phyloP scores from a whole-genome alignment of 1,139 yeast genomes.

The Geotrichum citri-aurantii region DNA sequence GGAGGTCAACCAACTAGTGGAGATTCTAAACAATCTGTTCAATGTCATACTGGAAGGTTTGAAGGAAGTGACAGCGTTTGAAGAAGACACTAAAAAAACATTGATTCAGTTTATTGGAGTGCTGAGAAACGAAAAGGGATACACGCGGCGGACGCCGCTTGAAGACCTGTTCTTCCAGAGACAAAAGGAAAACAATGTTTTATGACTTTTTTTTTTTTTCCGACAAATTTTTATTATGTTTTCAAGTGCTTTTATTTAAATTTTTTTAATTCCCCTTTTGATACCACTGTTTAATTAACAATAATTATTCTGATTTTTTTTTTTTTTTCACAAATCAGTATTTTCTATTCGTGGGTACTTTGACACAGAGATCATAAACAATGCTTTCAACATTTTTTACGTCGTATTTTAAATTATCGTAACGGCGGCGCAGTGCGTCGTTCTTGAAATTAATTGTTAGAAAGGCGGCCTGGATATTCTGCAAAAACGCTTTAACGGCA shows the following conservation, averaged over 20 bases:
- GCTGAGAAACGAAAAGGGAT: slow-evolving; percentile 24
- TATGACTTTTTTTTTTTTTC: slow-evolving; percentile 1
- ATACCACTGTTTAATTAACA: not conserved
- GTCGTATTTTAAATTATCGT: slow-evolving; percentile 34
- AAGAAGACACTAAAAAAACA: slow-evolving; percentile 26
- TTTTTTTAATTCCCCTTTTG: not conserved
- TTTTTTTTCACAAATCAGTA: not conserved
- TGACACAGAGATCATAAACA: slow-evolving; percentile 31
- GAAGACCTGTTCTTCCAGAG: slow-evolving; percentile 22
- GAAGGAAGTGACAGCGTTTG: slow-evolving; percentile 21
- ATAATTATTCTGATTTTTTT: not conserved
- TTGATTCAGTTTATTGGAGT: slow-evolving; percentile 28
- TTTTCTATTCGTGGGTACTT: slow-evolving; percentile 15
- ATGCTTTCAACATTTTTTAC: slow-evolving; percentile 36
- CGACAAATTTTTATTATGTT: too few relatives aligned
- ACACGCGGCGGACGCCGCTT: slow-evolving; percentile 24
- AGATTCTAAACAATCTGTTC: slow-evolving; percentile 18
- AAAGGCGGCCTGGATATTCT: slow-evolving; percentile 33
- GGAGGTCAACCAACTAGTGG: slow-evolving; percentile 19
- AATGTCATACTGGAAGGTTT: not conserved
- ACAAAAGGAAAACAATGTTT: slow-evolving; percentile 13
- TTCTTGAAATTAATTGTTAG: slow-evolving; percentile 33
- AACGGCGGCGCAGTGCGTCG: slow-evolving; percentile 32
- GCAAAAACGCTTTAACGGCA: slow-evolving; percentile 25
- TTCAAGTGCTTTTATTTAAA: not conserved